A percentile compares a stretch with the other conserved stretches of the same genome.
These are phyloP conservation scores for Cokeromyces recurvatus DNA, from an alignment of 371 early-diverging fungal species.

Conservation along the genomic window DNA sequence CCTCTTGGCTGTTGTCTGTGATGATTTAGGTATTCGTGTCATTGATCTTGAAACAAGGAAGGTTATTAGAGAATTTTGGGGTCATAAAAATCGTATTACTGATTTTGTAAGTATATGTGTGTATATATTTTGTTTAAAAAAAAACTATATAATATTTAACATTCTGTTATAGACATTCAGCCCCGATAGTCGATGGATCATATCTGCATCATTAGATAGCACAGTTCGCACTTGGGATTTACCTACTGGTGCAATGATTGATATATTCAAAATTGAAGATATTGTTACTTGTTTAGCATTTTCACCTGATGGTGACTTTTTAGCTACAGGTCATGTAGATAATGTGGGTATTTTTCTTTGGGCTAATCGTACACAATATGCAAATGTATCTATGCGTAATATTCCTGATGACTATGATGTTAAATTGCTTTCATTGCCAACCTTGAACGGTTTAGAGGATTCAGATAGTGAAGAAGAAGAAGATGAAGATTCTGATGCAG, in stretches of 20 bases:
- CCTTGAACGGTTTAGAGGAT: conserved; percentile 41
- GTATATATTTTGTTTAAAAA: no score
- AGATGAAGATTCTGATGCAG: conserved; percentile 26
- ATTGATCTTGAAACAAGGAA: conserved; percentile 79
- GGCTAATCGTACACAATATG: conserved; percentile 80
- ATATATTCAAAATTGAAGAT: conserved; percentile 71
- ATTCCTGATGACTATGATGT: conserved; percentile 59
- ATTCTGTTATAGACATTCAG: conserved; percentile 61
- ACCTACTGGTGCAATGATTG: conserved; percentile 85
- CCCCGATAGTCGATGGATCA: conserved; percentile 91
- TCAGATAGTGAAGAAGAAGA: conserved; percentile 21
- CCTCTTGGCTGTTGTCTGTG: conserved; percentile 77
- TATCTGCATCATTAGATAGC: conserved; percentile 78
- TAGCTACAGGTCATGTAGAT: conserved; percentile 90
- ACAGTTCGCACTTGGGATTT: conserved; percentile 95
- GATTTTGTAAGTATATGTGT: conserved; percentile 71
- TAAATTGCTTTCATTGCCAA: conserved; percentile 46
- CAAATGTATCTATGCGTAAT: conserved; percentile 58
- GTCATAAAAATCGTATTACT: conserved; percentile 82
- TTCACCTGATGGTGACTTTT: conserved; percentile 86
- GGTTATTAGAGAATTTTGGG: conserved; percentile 85
- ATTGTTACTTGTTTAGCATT: conserved; percentile 82
- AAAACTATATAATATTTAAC: no score
- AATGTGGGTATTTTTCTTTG: conserved; percentile 89
- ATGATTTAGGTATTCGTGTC: conserved; percentile 83